Evolutionary conservation across 768 basidiomycete species (phyloP).

Genomic region (Solioccasus polychromus): DNA sequence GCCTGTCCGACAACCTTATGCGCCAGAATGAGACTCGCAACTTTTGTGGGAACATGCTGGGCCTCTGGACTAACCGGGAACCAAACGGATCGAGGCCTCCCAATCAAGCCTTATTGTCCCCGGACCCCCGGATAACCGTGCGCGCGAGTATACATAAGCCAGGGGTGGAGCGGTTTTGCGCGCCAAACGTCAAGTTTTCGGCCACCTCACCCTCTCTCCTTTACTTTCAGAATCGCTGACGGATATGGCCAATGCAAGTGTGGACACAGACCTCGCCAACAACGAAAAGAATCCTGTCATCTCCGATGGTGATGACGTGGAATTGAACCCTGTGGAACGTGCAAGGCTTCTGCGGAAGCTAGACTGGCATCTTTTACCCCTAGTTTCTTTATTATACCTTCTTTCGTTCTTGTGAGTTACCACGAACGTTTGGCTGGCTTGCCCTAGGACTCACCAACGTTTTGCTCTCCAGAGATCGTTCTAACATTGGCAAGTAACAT

Average conservation of each 20-base stretch:
- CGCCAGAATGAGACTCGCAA: too few species aligned
- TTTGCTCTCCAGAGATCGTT: conserved; percentile 35
- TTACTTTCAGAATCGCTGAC: not conserved
- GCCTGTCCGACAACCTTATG: too few species aligned
- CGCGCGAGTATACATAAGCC: too few species aligned
- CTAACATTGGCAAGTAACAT: conserved; percentile 39
- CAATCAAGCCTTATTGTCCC: too few species aligned
- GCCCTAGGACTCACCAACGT: not conserved
- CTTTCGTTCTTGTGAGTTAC: conserved; percentile 44
- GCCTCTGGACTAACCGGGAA: too few species aligned
- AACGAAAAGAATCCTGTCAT: conserved; percentile 11
- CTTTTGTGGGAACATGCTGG: too few species aligned
- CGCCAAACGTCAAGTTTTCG: not conserved
- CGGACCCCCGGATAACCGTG: too few species aligned
- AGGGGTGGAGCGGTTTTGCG: too few species aligned
- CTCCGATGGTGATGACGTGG: not conserved
- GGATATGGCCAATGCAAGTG: conserved; percentile 17
- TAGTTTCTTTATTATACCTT: conserved; percentile 44
- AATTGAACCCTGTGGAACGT: conserved; percentile 19
- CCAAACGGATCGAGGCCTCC: too few species aligned
- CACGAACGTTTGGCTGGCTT: not conserved
- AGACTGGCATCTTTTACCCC: conserved; percentile 43
- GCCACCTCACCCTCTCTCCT: not conserved
- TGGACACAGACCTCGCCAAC: conserved; percentile 3
- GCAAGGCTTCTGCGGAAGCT: conserved; percentile 38